Base-by-base conservation (phyloP, 163 green algal genomes). In the Prototheca stagnorum region DNA sequence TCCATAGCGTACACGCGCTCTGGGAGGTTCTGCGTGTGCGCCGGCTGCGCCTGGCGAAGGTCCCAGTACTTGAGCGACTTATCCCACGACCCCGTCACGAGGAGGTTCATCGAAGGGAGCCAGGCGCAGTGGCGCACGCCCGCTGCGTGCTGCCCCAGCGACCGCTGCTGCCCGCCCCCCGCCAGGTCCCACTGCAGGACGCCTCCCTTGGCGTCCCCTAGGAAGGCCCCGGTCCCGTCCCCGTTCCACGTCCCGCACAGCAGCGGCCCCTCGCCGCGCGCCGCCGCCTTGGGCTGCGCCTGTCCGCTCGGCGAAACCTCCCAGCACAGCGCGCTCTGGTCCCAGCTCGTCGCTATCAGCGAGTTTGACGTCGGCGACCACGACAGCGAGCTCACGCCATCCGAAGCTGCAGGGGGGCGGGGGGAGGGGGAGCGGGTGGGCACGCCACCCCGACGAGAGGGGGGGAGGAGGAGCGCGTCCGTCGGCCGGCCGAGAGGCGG, bases 71-170 rank as follows among this genome's bases (percentile, higher is more conserved):
- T 77, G 36, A 95, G 47, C 4, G 79, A 93, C 49, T 86, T 90
- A 72, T 97, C 88, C 88, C 88, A 96, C 35, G 75, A 77, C 12
- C 77, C 88, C 1, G 88, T 95, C 20, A 89, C 74, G 3, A 97
- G 72, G 42, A 93, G 68, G 49, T 73, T 79, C 49, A 74, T 58
- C 35, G 81, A 59, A 15, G 53, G 54, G 9, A 86, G 63, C 41
- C 51, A 84, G 37, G 59, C 59, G 28, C 73, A 44, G 47, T 85
- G 64, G 22, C 63, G 62, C 21, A 98, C 75, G 3, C n/a, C n/a
- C n/a, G 89, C 82, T 4, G 65, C 81, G 45, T 92, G 80, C 57
- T 97, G 89, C 59, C 75, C 54, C n/a, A 73, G 89, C 14, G 97
- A 79, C 47, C 78, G 68, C 55, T 64, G 49, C 31, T 64, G 55